A percentile compares a stretch with the other conserved stretches of the same genome.
These are phyloP conservation scores for Fusarium udum DNA, from an alignment of 2,329 filamentous ascomycete species.

Conservation along the genomic window DNA sequence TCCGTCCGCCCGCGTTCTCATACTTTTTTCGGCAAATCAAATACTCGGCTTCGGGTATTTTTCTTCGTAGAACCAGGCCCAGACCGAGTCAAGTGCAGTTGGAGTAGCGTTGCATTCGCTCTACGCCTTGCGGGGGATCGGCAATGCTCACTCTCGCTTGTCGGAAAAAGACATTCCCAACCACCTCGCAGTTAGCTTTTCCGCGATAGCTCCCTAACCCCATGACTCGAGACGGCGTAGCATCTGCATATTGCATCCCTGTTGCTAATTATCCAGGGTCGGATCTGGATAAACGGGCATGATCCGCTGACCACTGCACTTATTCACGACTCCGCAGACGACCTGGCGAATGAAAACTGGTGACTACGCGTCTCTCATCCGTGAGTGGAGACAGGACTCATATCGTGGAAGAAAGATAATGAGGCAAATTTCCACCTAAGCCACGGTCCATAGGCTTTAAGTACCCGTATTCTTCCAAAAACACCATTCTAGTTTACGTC, in stretches of 20 bases:
- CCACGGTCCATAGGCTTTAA: constrained; percentile 15
- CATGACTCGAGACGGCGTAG: not conserved
- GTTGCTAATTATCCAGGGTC: not conserved
- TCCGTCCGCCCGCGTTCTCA: not conserved
- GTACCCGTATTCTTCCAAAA: constrained; percentile 18
- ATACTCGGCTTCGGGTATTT: not conserved
- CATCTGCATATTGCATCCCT: not conserved
- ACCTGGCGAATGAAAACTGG: not conserved
- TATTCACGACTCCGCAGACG: not conserved
- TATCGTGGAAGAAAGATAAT: not conserved
- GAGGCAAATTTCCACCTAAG: not conserved
- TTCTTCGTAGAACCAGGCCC: not conserved
- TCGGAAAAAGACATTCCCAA: constrained; percentile 13
- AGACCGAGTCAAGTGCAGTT: not conserved
- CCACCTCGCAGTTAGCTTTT: constrained; percentile 2
- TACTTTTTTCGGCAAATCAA: not conserved
- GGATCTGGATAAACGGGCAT: not conserved
- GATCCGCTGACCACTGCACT: not conserved
- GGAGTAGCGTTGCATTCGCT: not conserved
- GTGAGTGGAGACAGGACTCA: not conserved
- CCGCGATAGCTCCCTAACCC: not conserved
- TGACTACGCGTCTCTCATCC: not conserved
- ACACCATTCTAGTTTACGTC: not conserved
- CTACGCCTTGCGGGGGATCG: constrained; percentile 17
- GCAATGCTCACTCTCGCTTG: not conserved